These are phyloP conservation scores for Clonostachys rosea DNA, from an alignment of 2,329 filamentous ascomycete genomes.

Conservation along the genomic window DNA sequence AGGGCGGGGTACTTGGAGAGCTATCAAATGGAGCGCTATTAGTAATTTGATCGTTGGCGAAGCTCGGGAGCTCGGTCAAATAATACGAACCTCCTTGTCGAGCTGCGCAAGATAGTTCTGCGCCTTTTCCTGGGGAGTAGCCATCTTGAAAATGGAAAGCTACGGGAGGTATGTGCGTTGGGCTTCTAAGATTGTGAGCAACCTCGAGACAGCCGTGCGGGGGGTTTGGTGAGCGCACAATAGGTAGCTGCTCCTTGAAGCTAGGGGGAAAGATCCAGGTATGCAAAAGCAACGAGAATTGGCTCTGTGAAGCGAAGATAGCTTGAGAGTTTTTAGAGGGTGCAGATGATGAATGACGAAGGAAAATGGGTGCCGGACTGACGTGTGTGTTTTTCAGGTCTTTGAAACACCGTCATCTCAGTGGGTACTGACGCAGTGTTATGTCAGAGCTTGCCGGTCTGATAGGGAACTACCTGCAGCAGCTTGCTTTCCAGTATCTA, in stretches of 20 bases:
- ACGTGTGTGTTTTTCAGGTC: slow-evolving; percentile 1
- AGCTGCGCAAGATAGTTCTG: slow-evolving; percentile 74
- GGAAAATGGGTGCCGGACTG: slow-evolving; percentile 1
- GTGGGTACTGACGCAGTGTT: neutral
- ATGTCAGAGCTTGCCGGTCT: too few species aligned
- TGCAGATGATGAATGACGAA: slow-evolving; percentile 2
- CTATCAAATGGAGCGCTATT: slow-evolving; percentile 34
- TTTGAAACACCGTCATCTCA: slow-evolving; percentile 5
- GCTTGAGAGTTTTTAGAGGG: neutral
- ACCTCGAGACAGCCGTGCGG: too few species aligned
- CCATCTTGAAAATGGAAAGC: slow-evolving; percentile 48
- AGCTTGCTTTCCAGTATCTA: too few species aligned
- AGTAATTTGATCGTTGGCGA: neutral
- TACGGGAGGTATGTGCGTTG: too few species aligned
- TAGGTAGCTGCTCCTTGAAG: too few species aligned
- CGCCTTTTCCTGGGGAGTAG: slow-evolving; percentile 69
- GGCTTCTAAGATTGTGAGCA: too few species aligned
- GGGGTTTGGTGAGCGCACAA: too few species aligned
- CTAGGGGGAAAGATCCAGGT: too few species aligned
- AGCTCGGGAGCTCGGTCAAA: neutral
- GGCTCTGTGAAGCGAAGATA: neutral
- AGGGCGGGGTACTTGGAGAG: slow-evolving; percentile 81
- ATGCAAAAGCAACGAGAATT: too few species aligned
- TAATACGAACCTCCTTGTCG: slow-evolving; percentile 69
- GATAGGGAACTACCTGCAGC: too few species aligned